These are phyloP conservation scores for Prunus kanzakura DNA, from an alignment of 306 rosid species.

Conservation along the genomic window DNA sequence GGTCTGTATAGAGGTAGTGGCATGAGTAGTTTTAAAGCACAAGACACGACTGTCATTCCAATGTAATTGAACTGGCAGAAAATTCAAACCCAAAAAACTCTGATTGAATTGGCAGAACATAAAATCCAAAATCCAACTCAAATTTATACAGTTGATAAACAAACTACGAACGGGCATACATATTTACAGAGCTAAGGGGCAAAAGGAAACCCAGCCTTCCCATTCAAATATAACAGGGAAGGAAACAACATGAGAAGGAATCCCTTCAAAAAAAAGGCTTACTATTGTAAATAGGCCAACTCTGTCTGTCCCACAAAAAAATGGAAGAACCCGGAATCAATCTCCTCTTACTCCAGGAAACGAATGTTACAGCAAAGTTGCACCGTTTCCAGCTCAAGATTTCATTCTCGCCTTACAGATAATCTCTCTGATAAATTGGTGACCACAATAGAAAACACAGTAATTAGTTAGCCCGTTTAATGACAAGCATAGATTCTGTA, in stretches of 20 bases:
- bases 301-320: neutral
- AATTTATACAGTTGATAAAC: neutral
- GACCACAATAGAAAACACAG: slow-evolving; percentile 7
- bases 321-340: neutral
- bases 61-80: too few species aligned
- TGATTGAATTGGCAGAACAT: neutral
- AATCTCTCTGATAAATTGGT: slow-evolving; percentile 61
- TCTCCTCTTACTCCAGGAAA: neutral
- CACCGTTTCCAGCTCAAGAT: slow-evolving; percentile 19
- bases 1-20: too few species aligned
- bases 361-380: neutral
- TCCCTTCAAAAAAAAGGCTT: neutral
- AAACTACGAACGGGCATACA: neutral
- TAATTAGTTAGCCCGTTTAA: neutral
- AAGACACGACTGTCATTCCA: too few species aligned
- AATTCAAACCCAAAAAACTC: neutral
- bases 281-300: neutral
- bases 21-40: too few species aligned
- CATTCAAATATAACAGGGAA: neutral
- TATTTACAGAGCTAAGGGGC: neutral
- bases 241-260: neutral
- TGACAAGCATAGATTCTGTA: neutral
- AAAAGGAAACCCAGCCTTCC: slow-evolving; percentile 5
- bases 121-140: neutral
- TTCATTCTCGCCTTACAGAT: slow-evolving; percentile 45